phyloP scores from a whole-genome alignment of 179 eudicot species.

The Drosera spatulata region DNA sequence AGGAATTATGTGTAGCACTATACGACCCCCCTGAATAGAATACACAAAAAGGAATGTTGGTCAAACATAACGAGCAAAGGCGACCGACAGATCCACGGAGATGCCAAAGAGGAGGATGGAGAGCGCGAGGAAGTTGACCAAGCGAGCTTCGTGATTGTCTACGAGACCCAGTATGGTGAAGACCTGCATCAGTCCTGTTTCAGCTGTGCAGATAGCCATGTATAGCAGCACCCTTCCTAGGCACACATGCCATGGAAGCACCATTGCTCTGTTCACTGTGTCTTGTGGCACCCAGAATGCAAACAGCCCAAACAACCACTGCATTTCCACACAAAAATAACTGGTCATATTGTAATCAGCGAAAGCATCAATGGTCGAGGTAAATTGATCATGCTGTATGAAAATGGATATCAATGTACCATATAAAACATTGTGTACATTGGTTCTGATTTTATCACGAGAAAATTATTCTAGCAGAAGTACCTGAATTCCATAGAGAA shows the following conservation, averaged over 20 bases:
- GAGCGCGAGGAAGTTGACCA: constrained; percentile 26
- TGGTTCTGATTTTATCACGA: no score
- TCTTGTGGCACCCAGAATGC: constrained; percentile 25
- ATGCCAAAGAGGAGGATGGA: constrained; percentile 27
- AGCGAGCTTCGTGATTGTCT: constrained; percentile 18
- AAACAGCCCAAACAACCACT: constrained; percentile 27
- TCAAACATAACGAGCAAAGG: constrained; percentile 18
- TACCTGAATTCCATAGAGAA: constrained; percentile 34
- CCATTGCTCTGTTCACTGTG: constrained; percentile 4
- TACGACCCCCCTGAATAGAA: no score
- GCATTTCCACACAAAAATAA: background rate
- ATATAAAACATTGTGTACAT: no score
- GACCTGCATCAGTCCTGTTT: constrained; percentile 28
- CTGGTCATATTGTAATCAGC: background rate
- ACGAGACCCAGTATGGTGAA: constrained; percentile 18
- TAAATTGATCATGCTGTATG: no score
- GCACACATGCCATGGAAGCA: constrained; percentile 27
- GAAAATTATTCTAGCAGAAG: background rate
- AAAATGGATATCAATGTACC: no score
- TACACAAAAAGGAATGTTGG: background rate
- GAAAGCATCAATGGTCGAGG: no score
- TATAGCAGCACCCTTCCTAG: constrained; percentile 24
- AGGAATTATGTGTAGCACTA: no score
- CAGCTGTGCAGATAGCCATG: constrained; percentile 30
- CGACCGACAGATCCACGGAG: constrained; percentile 25